phyloP scores from a whole-genome alignment of 148 eudicot species.

The Chenopodium suecicum region DNA sequence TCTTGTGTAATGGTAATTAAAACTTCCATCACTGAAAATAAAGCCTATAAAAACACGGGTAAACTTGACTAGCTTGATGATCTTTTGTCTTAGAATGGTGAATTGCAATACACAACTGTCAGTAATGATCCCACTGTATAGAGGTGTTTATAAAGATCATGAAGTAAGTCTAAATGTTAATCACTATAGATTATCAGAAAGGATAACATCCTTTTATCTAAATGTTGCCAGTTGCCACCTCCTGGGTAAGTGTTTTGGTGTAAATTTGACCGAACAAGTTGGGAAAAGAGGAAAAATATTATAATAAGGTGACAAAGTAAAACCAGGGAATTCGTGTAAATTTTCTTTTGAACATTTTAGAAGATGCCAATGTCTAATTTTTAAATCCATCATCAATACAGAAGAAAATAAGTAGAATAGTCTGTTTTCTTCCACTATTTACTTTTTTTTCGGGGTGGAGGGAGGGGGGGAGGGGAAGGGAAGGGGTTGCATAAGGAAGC shows the following conservation, averaged over 20 bases:
- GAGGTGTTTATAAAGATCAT: background rate
- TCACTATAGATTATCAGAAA: background rate
- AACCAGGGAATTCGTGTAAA: background rate
- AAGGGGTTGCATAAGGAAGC: background rate
- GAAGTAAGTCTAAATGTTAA: background rate
- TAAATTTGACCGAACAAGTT: background rate
- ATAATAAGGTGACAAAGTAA: background rate
- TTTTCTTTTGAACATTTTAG: background rate
- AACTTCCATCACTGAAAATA: background rate
- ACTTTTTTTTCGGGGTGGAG: background rate
- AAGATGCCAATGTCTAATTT: background rate
- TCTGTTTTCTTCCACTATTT: background rate
- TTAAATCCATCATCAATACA: background rate
- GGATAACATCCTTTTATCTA: background rate
- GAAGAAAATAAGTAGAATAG: too few species aligned
- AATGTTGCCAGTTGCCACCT: background rate
- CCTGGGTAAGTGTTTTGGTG: background rate
- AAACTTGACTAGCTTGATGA: background rate
- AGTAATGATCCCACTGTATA: background rate
- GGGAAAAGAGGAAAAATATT: background rate
- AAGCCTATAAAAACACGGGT: background rate
- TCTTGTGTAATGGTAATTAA: background rate
- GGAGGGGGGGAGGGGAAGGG: background rate
- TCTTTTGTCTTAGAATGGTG: background rate
- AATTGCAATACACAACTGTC: background rate